Evolutionary conservation across 441 rosid genomes (phyloP).

Genomic region (Arabidopsis hybrid): DNA sequence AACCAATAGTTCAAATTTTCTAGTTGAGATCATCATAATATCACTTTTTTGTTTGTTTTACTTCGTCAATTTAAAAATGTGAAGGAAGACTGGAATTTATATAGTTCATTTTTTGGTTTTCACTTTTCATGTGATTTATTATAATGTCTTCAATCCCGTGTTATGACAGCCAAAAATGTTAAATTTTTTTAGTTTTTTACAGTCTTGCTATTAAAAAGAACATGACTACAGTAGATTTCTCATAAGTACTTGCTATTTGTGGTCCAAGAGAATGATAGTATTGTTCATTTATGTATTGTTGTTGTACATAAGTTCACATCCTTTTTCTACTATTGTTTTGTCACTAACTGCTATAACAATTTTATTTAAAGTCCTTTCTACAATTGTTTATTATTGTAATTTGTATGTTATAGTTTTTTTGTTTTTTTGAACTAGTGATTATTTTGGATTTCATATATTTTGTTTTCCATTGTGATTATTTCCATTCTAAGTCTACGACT

Average conservation of each 20-base stretch:
- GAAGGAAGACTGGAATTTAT: conserved; percentile 17
- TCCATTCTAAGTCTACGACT: neutral
- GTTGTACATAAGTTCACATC: conserved; percentile 7
- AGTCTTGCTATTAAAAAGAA: neutral
- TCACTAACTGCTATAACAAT: neutral
- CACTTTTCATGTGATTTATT: conserved; percentile 9
- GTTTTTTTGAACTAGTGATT: neutral
- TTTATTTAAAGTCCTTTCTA: neutral
- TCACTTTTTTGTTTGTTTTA: too few species aligned
- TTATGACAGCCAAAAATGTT: conserved; percentile 27
- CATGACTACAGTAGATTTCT: neutral
- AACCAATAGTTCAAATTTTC: neutral
- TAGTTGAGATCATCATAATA: conserved; percentile 21
- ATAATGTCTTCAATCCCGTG: conserved; percentile 23
- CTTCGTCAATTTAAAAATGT: neutral
- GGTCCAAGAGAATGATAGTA: conserved; percentile 1
- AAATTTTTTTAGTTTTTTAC: neutral
- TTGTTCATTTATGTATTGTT: neutral
- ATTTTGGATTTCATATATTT: neutral
- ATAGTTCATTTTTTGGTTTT: neutral
- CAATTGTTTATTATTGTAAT: neutral
- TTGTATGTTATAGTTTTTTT: too few species aligned
- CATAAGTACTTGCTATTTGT: neutral
- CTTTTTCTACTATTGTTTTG: neutral
- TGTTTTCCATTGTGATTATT: neutral